These are phyloP conservation scores for Dioscorea dumetorum DNA, from an alignment of 106 monocot genomes.

Conservation along the genomic window DNA sequence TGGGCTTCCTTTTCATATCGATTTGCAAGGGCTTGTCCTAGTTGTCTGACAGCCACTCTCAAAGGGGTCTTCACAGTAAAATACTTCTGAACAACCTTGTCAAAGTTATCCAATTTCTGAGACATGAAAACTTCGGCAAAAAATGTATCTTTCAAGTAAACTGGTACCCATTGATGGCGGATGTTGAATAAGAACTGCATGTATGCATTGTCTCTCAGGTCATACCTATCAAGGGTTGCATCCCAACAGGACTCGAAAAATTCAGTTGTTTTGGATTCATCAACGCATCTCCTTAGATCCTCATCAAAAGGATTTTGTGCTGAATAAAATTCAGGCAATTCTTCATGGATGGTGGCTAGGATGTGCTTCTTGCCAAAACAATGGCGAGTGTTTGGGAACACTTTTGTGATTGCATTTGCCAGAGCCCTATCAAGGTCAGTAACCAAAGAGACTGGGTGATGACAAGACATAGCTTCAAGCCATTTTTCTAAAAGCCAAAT, in stretches of 20 bases:
- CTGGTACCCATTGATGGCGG: conserved; percentile 55
- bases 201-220: conserved; percentile 36
- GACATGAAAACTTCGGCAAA: conserved; percentile 22
- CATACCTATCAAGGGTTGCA: conserved; percentile 31
- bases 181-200: conserved; percentile 47
- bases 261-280: conserved; percentile 38
- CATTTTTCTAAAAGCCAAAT: conserved; percentile 59
- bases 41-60: conserved; percentile 35
- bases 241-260: conserved; percentile 56
- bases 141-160: conserved; percentile 46
- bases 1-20: conserved; percentile 42
- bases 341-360: conserved; percentile 34
- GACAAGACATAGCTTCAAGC: conserved; percentile 49
- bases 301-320: conserved; percentile 26
- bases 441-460: conserved; percentile 42
- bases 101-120: conserved; percentile 25
- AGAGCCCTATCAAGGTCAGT: conserved; percentile 38
- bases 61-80: conserved; percentile 39
- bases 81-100: conserved; percentile 41
- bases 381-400: conserved; percentile 44
- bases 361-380: conserved; percentile 50
- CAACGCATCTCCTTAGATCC: conserved; percentile 47
- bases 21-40: conserved; percentile 33
- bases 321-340: conserved; percentile 30
- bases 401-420: conserved; percentile 35